Conservation (phyloP, 2,329 filamentous ascomycete genomes). For the Claviceps arundinis region DNA sequence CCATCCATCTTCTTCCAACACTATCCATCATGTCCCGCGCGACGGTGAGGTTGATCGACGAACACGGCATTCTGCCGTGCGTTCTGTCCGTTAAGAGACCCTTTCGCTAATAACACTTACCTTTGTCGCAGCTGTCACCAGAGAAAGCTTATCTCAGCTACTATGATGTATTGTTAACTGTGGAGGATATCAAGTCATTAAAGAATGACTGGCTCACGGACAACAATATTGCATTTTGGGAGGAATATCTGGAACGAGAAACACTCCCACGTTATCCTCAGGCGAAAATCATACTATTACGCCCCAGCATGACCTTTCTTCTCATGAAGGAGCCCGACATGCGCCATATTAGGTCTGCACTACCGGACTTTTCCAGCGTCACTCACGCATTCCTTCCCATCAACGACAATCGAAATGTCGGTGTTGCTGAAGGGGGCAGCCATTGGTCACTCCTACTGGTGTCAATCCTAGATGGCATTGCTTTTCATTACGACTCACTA, state of each 20-base stretch:
- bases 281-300: constrained; percentile 78
- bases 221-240: constrained; percentile 96
- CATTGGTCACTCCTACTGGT: constrained; percentile 95
- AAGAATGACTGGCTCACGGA: constrained; percentile 94
- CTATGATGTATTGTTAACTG: constrained; percentile 46
- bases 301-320: constrained; percentile 86
- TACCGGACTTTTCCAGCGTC: constrained; percentile 67
- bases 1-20: too few species aligned
- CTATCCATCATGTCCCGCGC: too few species aligned
- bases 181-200: constrained; percentile 78
- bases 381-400: constrained; percentile 94
- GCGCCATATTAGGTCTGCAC: constrained; percentile 45
- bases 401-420: constrained; percentile 71
- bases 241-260: constrained; percentile 91
- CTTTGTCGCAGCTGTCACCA: constrained; percentile 31
- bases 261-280: constrained; percentile 66
- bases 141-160: constrained; percentile 27
- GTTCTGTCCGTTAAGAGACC: not conserved
- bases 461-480: constrained; percentile 72
- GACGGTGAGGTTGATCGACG: not conserved
- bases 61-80: not conserved
- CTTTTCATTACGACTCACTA: constrained; percentile 94
- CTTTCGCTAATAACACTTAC: not conserved
- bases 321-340: constrained; percentile 60
- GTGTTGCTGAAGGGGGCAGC: constrained; percentile 71